Percentiles rank a stretch among this genome's conserved stretches.
These are phyloP conservation scores for Paracorniculantispora psalliotae DNA, from an alignment of 2,329 filamentous ascomycete species.

Conservation along the genomic window DNA sequence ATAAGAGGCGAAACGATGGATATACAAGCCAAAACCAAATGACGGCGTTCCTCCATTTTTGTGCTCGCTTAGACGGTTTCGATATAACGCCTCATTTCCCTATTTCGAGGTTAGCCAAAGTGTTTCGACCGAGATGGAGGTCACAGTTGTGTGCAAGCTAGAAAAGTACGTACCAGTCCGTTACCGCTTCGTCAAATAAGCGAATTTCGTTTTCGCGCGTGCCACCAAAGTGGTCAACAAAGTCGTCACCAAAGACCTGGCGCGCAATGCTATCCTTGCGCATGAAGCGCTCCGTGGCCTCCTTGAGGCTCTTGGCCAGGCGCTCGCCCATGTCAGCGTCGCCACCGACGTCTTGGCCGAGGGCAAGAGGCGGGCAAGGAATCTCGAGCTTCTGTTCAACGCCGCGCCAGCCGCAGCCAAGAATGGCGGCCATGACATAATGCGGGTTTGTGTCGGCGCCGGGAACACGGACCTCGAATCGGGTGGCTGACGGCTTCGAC, in stretches of 20 bases:
- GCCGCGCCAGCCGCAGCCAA: constrained; percentile 85
- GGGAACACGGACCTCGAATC: constrained; percentile 87
- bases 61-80: constrained; percentile 56
- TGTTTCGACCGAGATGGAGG: no score
- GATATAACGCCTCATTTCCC: constrained; percentile 74
- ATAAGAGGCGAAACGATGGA: not conserved
- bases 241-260: constrained; percentile 88
- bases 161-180: constrained; percentile 71
- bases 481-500: constrained; percentile 75
- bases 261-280: constrained; percentile 78
- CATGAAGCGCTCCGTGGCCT: constrained; percentile 77
- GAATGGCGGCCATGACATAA: constrained; percentile 77
- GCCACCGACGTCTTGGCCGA: constrained; percentile 77
- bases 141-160: not conserved
- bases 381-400: constrained; percentile 90
- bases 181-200: constrained; percentile 92
- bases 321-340: constrained; percentile 65
- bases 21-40: not conserved
- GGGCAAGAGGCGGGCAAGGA: constrained; percentile 73
- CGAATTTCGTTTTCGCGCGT: constrained; percentile 87
- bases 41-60: not conserved
- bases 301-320: constrained; percentile 77
- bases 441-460: constrained; percentile 93
- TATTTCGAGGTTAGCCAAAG: constrained; percentile 29
- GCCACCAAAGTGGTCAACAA: constrained; percentile 92